Conservation (phyloP, 176 grass and related monocot species). For the Carex myosuroides region DNA sequence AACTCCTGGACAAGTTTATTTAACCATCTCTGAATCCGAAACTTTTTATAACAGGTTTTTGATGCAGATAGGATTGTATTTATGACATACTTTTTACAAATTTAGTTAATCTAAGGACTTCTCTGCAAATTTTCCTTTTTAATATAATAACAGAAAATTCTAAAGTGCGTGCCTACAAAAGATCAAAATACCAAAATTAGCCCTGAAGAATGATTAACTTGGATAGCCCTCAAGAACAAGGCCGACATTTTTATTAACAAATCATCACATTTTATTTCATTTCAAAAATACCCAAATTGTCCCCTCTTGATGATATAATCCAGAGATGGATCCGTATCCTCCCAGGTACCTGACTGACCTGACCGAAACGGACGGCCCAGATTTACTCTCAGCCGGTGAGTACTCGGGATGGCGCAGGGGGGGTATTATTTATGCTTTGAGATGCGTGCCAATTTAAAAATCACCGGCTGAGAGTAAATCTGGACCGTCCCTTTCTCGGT, state of each 20-base stretch:
- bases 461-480: too few relatives aligned
- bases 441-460: too few relatives aligned
- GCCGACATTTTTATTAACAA: not conserved
- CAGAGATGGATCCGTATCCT: not conserved
- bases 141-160: not conserved
- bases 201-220: not conserved
- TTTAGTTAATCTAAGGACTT: not conserved
- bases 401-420: too few relatives aligned
- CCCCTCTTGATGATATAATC: not conserved
- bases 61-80: not conserved
- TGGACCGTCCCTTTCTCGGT: too few relatives aligned
- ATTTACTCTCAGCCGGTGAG: too few relatives aligned
- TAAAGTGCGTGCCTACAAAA: not conserved
- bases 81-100: not conserved
- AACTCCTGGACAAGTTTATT: not conserved
- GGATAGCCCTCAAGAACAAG: not conserved
- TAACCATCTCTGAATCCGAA: not conserved
- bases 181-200: not conserved
- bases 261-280: not conserved
- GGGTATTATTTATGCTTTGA: too few relatives aligned
- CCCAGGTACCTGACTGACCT: too few relatives aligned
- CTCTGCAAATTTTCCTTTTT: not conserved
- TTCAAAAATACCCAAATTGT: not conserved
- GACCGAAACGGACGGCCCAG: too few relatives aligned
- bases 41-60: not conserved